Conservation (phyloP, 345 rosid genomes). For the Eucalyptus cloeziana region DNA sequence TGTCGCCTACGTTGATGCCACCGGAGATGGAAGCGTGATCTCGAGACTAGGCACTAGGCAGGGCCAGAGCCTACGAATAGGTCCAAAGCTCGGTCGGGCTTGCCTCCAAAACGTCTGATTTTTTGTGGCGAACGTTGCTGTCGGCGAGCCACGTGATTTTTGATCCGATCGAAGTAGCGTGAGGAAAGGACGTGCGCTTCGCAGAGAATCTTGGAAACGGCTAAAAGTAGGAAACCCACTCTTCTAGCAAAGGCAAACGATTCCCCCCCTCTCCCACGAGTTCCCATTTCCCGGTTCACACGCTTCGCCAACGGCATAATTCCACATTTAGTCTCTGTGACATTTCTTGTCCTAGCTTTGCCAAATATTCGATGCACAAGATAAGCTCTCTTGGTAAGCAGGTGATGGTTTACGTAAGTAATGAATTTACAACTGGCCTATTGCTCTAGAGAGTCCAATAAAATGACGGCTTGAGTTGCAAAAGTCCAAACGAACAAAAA, state of each 20-base stretch:
- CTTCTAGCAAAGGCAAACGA: not conserved
- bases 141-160: not conserved
- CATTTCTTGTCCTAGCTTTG: too few species aligned
- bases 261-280: not conserved
- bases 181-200: not conserved
- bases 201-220: not conserved
- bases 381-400: too few species aligned
- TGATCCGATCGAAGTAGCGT: not conserved
- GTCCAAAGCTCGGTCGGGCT: not conserved
- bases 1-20: not conserved
- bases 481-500: too few species aligned
- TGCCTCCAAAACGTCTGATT: not conserved
- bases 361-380: fast-evolving
- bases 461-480: too few species aligned
- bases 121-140: not conserved
- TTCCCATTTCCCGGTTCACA: not conserved
- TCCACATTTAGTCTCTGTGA: not conserved
- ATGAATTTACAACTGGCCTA: too few species aligned
- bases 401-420: too few species aligned
- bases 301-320: not conserved
- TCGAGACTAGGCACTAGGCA: not conserved
- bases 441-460: too few species aligned
- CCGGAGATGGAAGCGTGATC: not conserved
- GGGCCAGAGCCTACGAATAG: not conserved
- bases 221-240: not conserved